These are phyloP conservation scores for Lepidium aucheri DNA, from an alignment of 345 rosid genomes.

Conservation along the genomic window DNA sequence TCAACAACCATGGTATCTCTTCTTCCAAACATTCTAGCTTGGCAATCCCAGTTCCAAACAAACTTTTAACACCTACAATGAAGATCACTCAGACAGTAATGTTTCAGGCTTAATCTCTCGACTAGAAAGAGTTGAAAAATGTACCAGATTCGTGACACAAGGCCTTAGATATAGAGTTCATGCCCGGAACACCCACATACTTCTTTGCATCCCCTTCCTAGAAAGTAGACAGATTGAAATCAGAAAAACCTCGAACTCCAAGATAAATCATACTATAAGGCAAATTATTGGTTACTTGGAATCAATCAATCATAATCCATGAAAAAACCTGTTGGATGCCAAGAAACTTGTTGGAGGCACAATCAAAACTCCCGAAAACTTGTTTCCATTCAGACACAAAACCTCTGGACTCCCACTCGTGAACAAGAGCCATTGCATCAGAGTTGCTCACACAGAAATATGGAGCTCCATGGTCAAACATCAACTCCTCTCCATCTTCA, in stretches of 20 bases:
- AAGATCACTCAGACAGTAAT: not conserved
- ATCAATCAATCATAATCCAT: not conserved
- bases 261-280: not conserved
- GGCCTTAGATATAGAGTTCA: slow-evolving; percentile 70
- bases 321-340: slow-evolving; percentile 45
- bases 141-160: slow-evolving; percentile 58
- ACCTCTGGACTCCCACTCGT: slow-evolving; percentile 69
- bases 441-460: slow-evolving; percentile 44
- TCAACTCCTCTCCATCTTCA: slow-evolving; percentile 58
- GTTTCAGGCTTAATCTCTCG: not conserved
- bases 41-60: slow-evolving; percentile 55
- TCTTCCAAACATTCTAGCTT: slow-evolving; percentile 63
- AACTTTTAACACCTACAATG: slow-evolving; percentile 55
- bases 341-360: slow-evolving; percentile 40
- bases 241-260: not conserved
- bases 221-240: not conserved
- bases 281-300: not conserved
- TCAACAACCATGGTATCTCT: slow-evolving; percentile 53
- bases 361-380: slow-evolving; percentile 54
- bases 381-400: slow-evolving; percentile 66
- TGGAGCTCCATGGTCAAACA: slow-evolving; percentile 87
- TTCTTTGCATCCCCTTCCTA: slow-evolving; percentile 54
- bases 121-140: not conserved
- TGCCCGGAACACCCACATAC: slow-evolving; percentile 76
- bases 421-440: slow-evolving; percentile 46